phyloP scores from a whole-genome alignment of 1,284 basidiomycete genomes.

The Flammula alnicola region DNA sequence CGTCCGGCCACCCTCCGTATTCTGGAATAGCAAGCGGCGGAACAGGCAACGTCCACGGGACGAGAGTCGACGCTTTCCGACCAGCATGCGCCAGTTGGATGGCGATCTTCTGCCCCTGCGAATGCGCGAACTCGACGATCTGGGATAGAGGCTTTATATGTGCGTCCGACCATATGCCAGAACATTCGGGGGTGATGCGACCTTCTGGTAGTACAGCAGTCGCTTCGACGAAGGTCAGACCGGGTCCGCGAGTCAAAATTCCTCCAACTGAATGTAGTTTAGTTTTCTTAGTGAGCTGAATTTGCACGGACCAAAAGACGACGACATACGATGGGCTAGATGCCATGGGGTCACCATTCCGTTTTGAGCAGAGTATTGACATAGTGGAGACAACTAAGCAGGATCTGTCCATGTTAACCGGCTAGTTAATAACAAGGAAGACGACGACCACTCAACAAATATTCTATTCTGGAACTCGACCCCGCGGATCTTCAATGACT shows the following conservation, averaged over 20 bases:
- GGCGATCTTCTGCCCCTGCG: conserved; percentile 71
- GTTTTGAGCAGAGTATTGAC: conserved; percentile 67
- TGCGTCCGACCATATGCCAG: conserved; percentile 77
- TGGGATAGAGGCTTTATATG: conserved; percentile 72
- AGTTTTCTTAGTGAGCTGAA: not conserved
- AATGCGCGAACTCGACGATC: conserved; percentile 79
- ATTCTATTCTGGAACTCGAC: conserved; percentile 75
- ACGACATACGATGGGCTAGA: conserved; percentile 39
- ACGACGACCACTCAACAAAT: too few species aligned
- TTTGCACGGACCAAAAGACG: not conserved
- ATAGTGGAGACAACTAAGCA: conserved; percentile 55
- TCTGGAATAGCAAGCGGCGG: conserved; percentile 44
- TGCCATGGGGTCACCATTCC: conserved; percentile 50
- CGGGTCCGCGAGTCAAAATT: conserved; percentile 53
- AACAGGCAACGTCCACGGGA: conserved; percentile 55
- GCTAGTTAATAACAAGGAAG: conserved; percentile 16
- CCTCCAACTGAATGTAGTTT: conserved; percentile 55
- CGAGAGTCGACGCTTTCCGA: conserved; percentile 65
- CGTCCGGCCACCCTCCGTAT: conserved; percentile 79
- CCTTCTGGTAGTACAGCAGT: conserved; percentile 67
- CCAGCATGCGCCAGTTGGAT: conserved; percentile 87
- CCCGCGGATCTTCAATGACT: conserved; percentile 65
- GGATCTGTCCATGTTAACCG: not conserved
- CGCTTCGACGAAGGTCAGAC: conserved; percentile 62
- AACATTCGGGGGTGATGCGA: conserved; percentile 51